phyloP scores from a whole-genome alignment of 2,329 filamentous ascomycete genomes.

The Xylariaceae sp. region DNA sequence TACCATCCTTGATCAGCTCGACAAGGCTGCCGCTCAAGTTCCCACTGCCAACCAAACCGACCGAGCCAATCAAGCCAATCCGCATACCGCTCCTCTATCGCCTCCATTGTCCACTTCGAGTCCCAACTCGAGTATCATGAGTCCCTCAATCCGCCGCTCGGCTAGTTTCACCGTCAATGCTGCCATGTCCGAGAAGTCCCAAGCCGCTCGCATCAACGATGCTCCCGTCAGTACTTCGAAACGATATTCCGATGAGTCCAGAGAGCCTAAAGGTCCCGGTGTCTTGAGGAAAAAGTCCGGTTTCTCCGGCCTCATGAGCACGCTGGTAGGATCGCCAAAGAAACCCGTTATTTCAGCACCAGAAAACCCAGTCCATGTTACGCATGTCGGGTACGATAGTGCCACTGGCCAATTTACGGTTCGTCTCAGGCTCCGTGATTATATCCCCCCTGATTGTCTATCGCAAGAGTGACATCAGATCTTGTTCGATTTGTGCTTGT shows the following conservation, averaged over 20 bases:
- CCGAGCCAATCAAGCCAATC: constrained; percentile 32
- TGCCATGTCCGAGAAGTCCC: constrained; percentile 46
- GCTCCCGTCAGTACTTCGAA: constrained; percentile 55
- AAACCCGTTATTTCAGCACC: constrained; percentile 95
- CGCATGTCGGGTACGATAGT: constrained; percentile 96
- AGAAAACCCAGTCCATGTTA: constrained; percentile 96
- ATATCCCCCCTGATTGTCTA: neutral
- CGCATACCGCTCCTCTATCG: constrained; percentile 31
- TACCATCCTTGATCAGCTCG: constrained; percentile 57
- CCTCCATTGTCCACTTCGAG: constrained; percentile 42
- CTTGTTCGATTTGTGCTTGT: constrained; percentile 12
- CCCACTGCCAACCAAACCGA: constrained; percentile 35
- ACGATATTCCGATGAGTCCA: constrained; percentile 74
- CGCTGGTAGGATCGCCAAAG: constrained; percentile 75
- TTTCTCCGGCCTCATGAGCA: constrained; percentile 84
- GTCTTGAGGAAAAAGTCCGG: constrained; percentile 78
- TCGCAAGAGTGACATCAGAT: constrained; percentile 1
- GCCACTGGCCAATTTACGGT: constrained; percentile 94
- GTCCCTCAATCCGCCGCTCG: constrained; percentile 60
- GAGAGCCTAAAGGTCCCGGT: constrained; percentile 54
- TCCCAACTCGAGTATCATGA: constrained; percentile 50
- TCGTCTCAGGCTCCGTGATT: constrained; percentile 37
- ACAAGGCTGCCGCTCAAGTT: constrained; percentile 42
- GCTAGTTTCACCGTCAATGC: constrained; percentile 57
- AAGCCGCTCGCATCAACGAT: constrained; percentile 41